Conservation (phyloP, 495 filamentous ascomycete genomes). For the Massariosphaeria phaeospora region DNA sequence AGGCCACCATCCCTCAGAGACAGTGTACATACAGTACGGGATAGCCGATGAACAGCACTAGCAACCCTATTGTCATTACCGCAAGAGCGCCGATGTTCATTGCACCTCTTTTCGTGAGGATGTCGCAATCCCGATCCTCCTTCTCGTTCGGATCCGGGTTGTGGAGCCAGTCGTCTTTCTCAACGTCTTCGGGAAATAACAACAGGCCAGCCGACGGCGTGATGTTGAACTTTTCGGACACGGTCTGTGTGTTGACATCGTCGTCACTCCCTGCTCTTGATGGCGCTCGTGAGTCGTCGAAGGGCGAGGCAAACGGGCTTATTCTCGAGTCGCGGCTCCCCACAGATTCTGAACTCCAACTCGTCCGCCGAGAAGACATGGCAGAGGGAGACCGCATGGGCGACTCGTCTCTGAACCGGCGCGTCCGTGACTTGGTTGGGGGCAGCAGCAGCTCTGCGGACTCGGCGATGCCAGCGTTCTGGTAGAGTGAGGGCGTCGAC, state of each 20-base stretch:
- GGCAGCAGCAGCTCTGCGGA: constrained; percentile 60
- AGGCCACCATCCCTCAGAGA: not conserved
- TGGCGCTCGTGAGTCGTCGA: constrained; percentile 56
- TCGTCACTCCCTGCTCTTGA: constrained; percentile 62
- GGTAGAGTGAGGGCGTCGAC: constrained; percentile 37
- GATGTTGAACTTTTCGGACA: constrained; percentile 74
- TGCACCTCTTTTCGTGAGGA: constrained; percentile 62
- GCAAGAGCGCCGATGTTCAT: constrained; percentile 62
- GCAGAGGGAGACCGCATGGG: constrained; percentile 43
- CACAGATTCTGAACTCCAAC: constrained; percentile 55
- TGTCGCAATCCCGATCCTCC: constrained; percentile 59
- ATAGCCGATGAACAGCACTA: constrained; percentile 68
- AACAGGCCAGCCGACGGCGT: constrained; percentile 65
- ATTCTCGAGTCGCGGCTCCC: constrained; percentile 51
- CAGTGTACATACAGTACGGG: constrained; percentile 59
- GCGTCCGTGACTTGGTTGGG: constrained; percentile 43
- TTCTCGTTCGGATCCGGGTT: constrained; percentile 64
- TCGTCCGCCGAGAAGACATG: constrained; percentile 56
- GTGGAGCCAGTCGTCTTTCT: constrained; percentile 74
- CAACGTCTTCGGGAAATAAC: constrained; percentile 69
- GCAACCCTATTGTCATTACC: constrained; percentile 57
- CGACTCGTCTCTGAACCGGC: constrained; percentile 47
- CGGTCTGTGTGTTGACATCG: constrained; percentile 68
- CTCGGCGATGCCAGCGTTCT: constrained; percentile 41
- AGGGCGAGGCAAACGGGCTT: constrained; percentile 50